Conservation (phyloP, 2,329 filamentous ascomycete genomes). For the Aspergillus aculeatus region DNA sequence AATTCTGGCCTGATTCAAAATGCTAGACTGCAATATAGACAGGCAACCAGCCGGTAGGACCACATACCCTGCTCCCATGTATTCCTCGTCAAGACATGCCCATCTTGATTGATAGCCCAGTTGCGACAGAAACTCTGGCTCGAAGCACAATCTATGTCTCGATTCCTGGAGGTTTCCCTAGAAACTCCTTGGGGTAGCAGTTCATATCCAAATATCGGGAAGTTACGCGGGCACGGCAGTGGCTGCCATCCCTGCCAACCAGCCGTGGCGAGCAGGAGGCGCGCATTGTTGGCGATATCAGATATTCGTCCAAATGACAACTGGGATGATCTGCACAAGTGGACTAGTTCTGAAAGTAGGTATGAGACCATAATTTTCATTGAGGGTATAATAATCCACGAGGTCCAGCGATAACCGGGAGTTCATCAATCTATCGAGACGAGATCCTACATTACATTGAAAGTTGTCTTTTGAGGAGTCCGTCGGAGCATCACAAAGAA, state of each 20-base stretch:
- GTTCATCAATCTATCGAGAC: slow-evolving; percentile 3
- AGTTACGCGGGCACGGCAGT: neutral
- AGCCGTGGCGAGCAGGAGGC: neutral
- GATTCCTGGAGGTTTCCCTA: neutral
- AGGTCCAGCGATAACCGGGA: neutral
- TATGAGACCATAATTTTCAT: neutral
- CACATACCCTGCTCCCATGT: neutral
- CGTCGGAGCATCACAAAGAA: neutral
- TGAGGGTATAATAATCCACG: slow-evolving; percentile 3
- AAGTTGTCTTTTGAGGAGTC: neutral
- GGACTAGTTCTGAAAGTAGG: neutral
- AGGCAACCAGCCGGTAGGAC: neutral
- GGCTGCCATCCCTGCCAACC: neutral
- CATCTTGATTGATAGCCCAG: neutral
- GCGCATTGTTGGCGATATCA: neutral
- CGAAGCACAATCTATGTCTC: neutral
- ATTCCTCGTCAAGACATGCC: neutral
- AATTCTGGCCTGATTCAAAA: neutral
- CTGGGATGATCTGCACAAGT: neutral
- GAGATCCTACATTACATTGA: slow-evolving; percentile 11
- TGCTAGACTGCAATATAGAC: neutral
- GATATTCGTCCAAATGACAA: neutral
- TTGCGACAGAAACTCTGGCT: neutral
- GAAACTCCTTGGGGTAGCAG: too few relatives aligned
- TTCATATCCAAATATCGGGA: neutral